These are phyloP conservation scores for Rubus parviflorus DNA, from an alignment of 306 rosid species.

Conservation along the genomic window DNA sequence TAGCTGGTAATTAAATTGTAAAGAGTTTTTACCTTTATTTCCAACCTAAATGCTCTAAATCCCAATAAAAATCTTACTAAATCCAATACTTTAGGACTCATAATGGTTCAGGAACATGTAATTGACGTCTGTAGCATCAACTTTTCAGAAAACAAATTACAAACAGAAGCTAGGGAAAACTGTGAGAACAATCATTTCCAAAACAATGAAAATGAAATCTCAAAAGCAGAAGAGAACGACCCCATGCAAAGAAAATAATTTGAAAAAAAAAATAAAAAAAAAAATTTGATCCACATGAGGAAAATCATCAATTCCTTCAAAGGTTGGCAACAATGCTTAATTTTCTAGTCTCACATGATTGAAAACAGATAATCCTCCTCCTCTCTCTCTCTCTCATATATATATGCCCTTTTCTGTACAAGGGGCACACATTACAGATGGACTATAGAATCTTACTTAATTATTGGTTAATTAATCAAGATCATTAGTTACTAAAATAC, in stretches of 20 bases:
- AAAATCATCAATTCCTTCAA: neutral
- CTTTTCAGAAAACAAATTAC: no score
- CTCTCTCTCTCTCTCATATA: neutral
- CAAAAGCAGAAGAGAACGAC: neutral
- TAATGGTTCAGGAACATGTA: no score
- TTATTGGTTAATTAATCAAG: neutral
- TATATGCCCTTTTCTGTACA: neutral
- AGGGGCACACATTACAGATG: neutral
- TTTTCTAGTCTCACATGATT: neutral
- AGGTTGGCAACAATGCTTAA: neutral
- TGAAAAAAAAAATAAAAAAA: neutral
- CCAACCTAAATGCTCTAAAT: no score
- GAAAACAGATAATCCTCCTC: neutral
- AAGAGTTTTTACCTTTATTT: no score
- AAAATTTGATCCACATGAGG: no score
- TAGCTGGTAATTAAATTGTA: no score
- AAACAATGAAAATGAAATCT: neutral
- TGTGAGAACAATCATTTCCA: neutral
- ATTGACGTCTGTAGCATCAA: no score
- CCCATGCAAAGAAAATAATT: no score
- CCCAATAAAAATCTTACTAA: no score
- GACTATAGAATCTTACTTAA: neutral
- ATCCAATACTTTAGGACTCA: no score
- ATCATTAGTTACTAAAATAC: neutral
- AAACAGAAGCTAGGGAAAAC: neutral